These are phyloP conservation scores for Cyclotella choctawhatcheeana DNA, from an alignment of 108 stramenopile genomes.

Conservation along the genomic window DNA sequence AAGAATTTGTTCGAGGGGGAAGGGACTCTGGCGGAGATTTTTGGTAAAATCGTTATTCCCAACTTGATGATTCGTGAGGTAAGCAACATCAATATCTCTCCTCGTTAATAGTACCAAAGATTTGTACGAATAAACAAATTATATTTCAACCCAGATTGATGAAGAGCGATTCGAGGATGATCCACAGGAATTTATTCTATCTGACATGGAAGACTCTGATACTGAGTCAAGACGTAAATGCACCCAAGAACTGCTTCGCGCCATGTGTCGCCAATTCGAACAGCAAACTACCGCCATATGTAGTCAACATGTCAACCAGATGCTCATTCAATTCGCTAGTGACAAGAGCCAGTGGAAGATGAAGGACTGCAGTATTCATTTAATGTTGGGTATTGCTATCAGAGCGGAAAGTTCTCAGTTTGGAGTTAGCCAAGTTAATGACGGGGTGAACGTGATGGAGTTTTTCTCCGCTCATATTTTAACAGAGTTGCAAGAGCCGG, in stretches of 20 bases:
- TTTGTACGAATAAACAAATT: no score
- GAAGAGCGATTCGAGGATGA: slow-evolving; percentile 97
- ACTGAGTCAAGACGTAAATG: slow-evolving; percentile 92
- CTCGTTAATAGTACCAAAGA: no score
- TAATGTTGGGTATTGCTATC: slow-evolving; percentile 94
- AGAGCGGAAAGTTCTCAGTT: slow-evolving; percentile 71
- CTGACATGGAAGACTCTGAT: slow-evolving; percentile 96
- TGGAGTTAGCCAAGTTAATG: slow-evolving; percentile 91
- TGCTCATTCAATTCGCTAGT: slow-evolving; percentile 77
- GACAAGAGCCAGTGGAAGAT: slow-evolving; percentile 81
- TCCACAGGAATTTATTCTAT: slow-evolving; percentile 93
- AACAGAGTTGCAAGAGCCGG: slow-evolving; percentile 87
- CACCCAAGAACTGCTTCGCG: slow-evolving; percentile 90
- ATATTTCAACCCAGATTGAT: no score
- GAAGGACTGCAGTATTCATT: slow-evolving; percentile 96
- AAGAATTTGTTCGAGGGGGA: slow-evolving; percentile 78
- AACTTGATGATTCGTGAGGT: slow-evolving; percentile 91
- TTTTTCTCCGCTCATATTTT: slow-evolving; percentile 85
- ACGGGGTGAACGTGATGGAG: slow-evolving; percentile 85
- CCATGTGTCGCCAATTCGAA: slow-evolving; percentile 95
- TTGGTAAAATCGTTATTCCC: slow-evolving; percentile 93
- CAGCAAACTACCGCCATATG: slow-evolving; percentile 85
- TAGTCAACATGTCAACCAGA: slow-evolving; percentile 73
- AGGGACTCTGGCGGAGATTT: slow-evolving; percentile 86
- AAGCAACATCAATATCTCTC: no score